phyloP scores from a whole-genome alignment of 306 rosid genomes.

The Castanea crenata region DNA sequence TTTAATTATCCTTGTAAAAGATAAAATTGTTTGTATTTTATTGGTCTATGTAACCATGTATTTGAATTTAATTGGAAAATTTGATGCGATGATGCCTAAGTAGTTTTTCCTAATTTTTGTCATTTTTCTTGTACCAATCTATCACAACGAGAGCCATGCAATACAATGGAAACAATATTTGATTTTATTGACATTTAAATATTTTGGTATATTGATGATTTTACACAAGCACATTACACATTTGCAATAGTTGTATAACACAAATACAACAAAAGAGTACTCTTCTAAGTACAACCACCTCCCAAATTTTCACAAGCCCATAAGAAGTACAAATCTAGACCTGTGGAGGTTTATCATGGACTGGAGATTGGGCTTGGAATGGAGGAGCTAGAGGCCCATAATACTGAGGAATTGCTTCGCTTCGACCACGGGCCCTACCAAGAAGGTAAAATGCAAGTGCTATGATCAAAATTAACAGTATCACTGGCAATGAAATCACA shows the following conservation, averaged over 20 bases:
- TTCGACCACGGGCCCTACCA: constrained; percentile 41
- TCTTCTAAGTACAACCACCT: not conserved
- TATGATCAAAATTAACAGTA: constrained; percentile 44
- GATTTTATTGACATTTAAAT: no score
- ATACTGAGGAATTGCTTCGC: constrained; percentile 21
- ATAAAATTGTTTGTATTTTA: no score
- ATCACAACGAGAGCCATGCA: no score
- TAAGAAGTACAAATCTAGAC: not conserved
- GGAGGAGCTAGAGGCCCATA: constrained; percentile 55
- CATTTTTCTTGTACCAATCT: no score
- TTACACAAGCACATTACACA: not conserved
- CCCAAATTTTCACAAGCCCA: not conserved
- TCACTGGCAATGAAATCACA: constrained; percentile 49
- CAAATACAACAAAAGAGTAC: not conserved
- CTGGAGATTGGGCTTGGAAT: constrained; percentile 20
- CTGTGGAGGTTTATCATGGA: constrained; percentile 13
- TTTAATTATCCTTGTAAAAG: no score
- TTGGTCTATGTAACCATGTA: no score
- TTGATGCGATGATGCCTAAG: no score
- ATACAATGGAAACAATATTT: no score
- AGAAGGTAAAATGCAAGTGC: not conserved
- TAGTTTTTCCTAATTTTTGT: no score
- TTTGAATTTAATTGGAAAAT: no score
- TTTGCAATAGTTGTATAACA: not conserved
- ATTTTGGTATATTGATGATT: no score